Percentiles rank a stretch among this genome's conserved stretches.
These are phyloP conservation scores for Geotrichum reessii DNA, from an alignment of 1,139 yeast genomes.

Conservation along the genomic window DNA sequence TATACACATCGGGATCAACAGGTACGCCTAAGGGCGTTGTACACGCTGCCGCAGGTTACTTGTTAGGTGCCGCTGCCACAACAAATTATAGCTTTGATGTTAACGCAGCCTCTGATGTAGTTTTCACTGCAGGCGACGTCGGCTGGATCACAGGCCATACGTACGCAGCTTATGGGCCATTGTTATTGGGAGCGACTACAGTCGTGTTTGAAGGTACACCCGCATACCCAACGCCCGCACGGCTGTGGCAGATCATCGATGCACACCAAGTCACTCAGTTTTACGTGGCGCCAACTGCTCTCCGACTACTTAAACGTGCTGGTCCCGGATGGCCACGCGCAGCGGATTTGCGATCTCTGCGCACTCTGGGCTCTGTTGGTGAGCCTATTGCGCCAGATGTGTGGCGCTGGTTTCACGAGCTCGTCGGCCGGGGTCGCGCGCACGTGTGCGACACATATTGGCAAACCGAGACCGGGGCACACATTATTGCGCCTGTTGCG, in stretches of 20 bases:
- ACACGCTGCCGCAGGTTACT: conserved; percentile 75
- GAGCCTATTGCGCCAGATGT: conserved; percentile 91
- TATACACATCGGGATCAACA: conserved; percentile 64
- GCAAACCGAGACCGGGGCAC: conserved; percentile 96
- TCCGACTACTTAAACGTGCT: conserved; percentile 75
- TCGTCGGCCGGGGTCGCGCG: conserved; percentile 73
- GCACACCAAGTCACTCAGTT: conserved; percentile 72
- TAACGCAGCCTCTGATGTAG: conserved; percentile 55
- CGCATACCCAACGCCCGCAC: conserved; percentile 69
- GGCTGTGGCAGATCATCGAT: conserved; percentile 82
- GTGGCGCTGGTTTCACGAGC: conserved; percentile 86
- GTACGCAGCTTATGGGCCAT: conserved; percentile 75
- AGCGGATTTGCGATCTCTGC: conserved; percentile 54
- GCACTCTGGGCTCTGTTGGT: conserved; percentile 82
- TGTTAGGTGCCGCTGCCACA: conserved; percentile 63
- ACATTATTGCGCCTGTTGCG: conserved; percentile 82
- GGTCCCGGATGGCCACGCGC: conserved; percentile 63
- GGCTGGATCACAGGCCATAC: conserved; percentile 92
- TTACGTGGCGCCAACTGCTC: conserved; percentile 87
- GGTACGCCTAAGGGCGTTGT: conserved; percentile 67
- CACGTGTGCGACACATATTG: conserved; percentile 82
- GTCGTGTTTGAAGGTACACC: conserved; percentile 86
- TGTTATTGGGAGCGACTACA: conserved; percentile 71
- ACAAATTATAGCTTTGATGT: conserved; percentile 73
- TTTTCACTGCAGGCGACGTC: conserved; percentile 82